phyloP scores from a whole-genome alignment of 2,329 filamentous ascomycete species.

The Aspergillus versicolor region DNA sequence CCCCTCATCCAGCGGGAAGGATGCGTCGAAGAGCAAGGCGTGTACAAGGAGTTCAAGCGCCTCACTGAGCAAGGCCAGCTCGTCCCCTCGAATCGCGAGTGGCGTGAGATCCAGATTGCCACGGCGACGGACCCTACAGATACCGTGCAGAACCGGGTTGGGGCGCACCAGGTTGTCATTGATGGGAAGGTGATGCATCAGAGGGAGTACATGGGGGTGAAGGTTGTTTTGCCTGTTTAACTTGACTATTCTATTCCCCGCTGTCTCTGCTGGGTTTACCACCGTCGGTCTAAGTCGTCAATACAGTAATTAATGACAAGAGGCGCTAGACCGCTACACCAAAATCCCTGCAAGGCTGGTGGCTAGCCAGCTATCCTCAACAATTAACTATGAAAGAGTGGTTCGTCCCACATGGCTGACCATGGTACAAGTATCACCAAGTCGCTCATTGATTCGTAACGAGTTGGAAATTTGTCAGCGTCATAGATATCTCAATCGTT shows the following conservation, averaged over 20 bases:
- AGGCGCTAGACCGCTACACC: no score
- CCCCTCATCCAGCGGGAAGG: conserved; percentile 44
- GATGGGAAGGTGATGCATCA: conserved; percentile 50
- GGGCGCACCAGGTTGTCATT: conserved; percentile 44
- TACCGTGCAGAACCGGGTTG: conserved; percentile 40
- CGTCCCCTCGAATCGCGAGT: conserved; percentile 48
- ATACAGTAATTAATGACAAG: no score
- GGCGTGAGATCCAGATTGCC: conserved; percentile 52
- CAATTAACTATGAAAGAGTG: accelerated
- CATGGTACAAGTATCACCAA: no score
- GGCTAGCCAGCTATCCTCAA: no score
- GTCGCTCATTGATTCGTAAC: no score
- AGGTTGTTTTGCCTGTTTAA: conserved; percentile 46
- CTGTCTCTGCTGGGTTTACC: no score
- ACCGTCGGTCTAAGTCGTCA: no score
- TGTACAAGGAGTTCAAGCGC: conserved; percentile 49
- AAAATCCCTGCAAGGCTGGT: no score
- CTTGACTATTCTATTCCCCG: not conserved
- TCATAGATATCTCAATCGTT: no score
- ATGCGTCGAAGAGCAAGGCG: conserved; percentile 44
- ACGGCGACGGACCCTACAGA: conserved; percentile 47
- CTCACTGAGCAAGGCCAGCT: conserved; percentile 41
- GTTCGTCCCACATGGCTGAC: no score
- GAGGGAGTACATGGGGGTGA: conserved; percentile 49
- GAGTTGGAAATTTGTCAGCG: no score